Conservation (phyloP, 805 yeast species). For the Blastobotrys chiropterorum region DNA sequence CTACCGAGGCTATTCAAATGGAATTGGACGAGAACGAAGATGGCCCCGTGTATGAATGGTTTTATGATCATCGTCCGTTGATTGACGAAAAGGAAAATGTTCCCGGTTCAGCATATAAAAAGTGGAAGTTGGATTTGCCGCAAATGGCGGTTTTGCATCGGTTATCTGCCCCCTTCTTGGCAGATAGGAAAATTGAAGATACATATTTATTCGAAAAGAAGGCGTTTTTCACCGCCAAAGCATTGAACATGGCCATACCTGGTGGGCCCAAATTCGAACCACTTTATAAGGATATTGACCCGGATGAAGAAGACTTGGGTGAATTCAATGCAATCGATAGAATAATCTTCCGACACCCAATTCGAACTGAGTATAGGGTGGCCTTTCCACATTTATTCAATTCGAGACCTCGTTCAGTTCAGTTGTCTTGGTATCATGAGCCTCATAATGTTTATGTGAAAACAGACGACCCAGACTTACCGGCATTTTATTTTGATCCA, state of each 20-base stretch:
- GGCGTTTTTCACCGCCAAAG: conserved; percentile 85
- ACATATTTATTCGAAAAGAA: conserved; percentile 71
- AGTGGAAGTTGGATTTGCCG: conserved; percentile 59
- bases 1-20: conserved; percentile 62
- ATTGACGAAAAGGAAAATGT: conserved; percentile 48
- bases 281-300: conserved; percentile 56
- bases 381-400: conserved; percentile 86
- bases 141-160: conserved; percentile 62
- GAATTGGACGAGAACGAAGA: conserved; percentile 64
- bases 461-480: conserved; percentile 42
- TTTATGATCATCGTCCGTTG: conserved; percentile 73
- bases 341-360: conserved; percentile 69
- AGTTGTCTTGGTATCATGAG: conserved; percentile 55
- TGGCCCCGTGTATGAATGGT: conserved; percentile 60
- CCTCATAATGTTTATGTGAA: conserved; percentile 50
- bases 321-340: conserved; percentile 89
- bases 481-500: conserved; percentile 53
- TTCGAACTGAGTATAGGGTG: conserved; percentile 76
- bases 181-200: conserved; percentile 53
- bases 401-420: conserved; percentile 62
- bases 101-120: conserved; percentile 72
- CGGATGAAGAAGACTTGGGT: conserved; percentile 70
- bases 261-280: conserved; percentile 98
- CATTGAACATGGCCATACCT: conserved; percentile 78
- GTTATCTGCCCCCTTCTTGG: conserved; percentile 63